Evolutionary conservation across 1,284 basidiomycete species (phyloP).

Genomic region (Leccinum olivaceoglutinosum): DNA sequence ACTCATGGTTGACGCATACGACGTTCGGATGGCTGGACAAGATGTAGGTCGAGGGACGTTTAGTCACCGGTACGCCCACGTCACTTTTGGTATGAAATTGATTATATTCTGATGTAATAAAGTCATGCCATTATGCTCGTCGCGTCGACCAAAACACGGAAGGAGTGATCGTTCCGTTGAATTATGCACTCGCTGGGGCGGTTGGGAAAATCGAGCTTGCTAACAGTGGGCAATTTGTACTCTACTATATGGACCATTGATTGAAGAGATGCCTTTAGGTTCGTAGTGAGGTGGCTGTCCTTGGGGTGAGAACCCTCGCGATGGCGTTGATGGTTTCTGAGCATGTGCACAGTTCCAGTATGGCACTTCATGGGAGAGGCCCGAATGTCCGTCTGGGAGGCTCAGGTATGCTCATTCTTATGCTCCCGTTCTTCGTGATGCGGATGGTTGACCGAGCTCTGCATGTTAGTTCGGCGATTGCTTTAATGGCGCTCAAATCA

Average conservation of each 20-base stretch:
- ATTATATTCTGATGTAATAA: background rate
- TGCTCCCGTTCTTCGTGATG: background rate
- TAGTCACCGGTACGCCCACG: conserved; percentile 60
- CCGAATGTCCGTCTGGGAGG: conserved; percentile 85
- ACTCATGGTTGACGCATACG: conserved; percentile 71
- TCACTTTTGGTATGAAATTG: background rate
- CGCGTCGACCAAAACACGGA: conserved; percentile 78
- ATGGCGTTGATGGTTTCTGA: conserved; percentile 9
- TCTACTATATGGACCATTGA: background rate
- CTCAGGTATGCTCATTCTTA: conserved; percentile 48
- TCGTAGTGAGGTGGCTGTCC: conserved; percentile 83
- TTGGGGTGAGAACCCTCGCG: conserved; percentile 54
- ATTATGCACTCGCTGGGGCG: conserved; percentile 50
- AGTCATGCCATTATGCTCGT: conserved; percentile 75
- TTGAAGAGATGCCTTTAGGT: conserved; percentile 38
- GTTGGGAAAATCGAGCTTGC: conserved; percentile 77
- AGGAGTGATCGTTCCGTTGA: conserved; percentile 72
- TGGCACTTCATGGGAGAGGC: conserved; percentile 82
- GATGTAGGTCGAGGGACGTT: conserved; percentile 89
- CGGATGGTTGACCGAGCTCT: background rate
- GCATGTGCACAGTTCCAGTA: conserved; percentile 65
- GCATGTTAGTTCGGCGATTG: conserved; percentile 76
- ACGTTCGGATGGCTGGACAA: conserved; percentile 85
- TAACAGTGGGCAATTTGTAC: conserved; percentile 55
- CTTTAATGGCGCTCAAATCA: conserved; percentile 84